phyloP scores from a whole-genome alignment of 2,329 filamentous ascomycete genomes.

The Penicillium italicum region DNA sequence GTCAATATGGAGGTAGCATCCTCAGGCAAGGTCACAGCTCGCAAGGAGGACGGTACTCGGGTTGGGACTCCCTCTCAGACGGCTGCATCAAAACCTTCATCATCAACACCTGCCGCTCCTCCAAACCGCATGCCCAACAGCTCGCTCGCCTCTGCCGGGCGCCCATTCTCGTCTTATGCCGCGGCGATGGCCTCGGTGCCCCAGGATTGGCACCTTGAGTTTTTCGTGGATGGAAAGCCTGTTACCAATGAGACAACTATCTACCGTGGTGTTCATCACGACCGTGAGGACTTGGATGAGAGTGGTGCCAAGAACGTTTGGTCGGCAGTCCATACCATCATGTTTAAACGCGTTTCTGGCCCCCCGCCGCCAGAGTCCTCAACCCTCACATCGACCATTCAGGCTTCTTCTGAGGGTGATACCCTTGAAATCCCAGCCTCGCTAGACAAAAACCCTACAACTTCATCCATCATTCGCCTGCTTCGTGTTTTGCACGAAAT shows the following conservation, averaged over 20 bases:
- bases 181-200: conserved; percentile 75
- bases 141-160: conserved; percentile 52
- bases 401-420: conserved; percentile 52
- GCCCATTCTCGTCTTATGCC: conserved; percentile 72
- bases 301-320: conserved; percentile 73
- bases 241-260: conserved; percentile 92
- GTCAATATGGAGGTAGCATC: conserved; percentile 88
- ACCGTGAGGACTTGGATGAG: conserved; percentile 60
- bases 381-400: conserved; percentile 54
- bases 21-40: conserved; percentile 82
- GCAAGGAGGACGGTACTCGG: conserved; percentile 85
- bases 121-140: conserved; percentile 26
- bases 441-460: conserved; percentile 76
- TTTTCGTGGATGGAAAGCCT: conserved; percentile 77
- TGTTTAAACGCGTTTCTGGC: conserved; percentile 80
- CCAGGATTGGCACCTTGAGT: conserved; percentile 97
- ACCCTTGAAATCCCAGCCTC: conserved; percentile 69
- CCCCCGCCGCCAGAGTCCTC: conserved; percentile 72
- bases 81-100: conserved; percentile 44
- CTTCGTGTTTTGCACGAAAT: conserved; percentile 88
- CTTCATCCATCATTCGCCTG: conserved; percentile 79
- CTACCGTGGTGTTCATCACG: conserved; percentile 85
- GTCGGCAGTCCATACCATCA: conserved; percentile 86
- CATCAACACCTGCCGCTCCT: conserved; percentile 27
- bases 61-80: conserved; percentile 75